Evolutionary conservation across 352 stramenopile species (phyloP).

Genomic region (Phytophthora pinifolia): DNA sequence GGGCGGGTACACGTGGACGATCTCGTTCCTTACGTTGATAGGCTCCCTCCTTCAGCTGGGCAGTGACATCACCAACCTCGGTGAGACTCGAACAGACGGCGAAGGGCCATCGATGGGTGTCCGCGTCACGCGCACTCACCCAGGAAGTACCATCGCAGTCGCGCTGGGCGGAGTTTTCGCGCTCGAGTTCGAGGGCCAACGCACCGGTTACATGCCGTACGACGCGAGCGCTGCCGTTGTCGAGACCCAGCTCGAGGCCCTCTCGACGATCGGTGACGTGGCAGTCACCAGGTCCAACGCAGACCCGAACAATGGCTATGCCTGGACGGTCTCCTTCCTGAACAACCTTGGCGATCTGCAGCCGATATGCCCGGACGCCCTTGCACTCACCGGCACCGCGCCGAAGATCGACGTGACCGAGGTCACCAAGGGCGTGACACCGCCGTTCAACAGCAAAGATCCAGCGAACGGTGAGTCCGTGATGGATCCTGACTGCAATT

Average conservation of each 20-base stretch:
- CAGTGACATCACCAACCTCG: constrained; percentile 33
- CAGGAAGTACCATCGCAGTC: constrained; percentile 51
- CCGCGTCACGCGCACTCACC: constrained; percentile 39
- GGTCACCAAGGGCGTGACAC: constrained; percentile 68
- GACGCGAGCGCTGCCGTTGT: constrained; percentile 89
- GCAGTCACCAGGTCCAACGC: constrained; percentile 78
- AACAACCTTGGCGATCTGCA: constrained; percentile 89
- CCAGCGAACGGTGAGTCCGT: constrained; percentile 55
- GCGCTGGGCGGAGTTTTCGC: constrained; percentile 81
- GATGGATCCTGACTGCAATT: not conserved
- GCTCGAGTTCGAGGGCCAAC: constrained; percentile 86
- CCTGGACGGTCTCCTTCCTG: constrained; percentile 93
- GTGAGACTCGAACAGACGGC: constrained; percentile 52
- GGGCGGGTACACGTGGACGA: constrained; percentile 93
- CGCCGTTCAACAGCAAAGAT: constrained; percentile 92
- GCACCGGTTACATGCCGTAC: constrained; percentile 90
- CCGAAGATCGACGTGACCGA: constrained; percentile 81
- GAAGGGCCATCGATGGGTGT: constrained; percentile 46
- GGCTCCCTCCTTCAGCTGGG: constrained; percentile 44
- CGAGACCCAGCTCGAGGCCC: constrained; percentile 86
- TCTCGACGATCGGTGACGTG: constrained; percentile 90
- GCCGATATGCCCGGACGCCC: constrained; percentile 73
- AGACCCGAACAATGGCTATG: constrained; percentile 92
- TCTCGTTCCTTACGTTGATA: constrained; percentile 89
- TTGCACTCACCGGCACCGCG: constrained; percentile 89